Base-by-base conservation (phyloP, 2,329 filamentous ascomycete species). In the Incumbomyces lentus region DNA sequence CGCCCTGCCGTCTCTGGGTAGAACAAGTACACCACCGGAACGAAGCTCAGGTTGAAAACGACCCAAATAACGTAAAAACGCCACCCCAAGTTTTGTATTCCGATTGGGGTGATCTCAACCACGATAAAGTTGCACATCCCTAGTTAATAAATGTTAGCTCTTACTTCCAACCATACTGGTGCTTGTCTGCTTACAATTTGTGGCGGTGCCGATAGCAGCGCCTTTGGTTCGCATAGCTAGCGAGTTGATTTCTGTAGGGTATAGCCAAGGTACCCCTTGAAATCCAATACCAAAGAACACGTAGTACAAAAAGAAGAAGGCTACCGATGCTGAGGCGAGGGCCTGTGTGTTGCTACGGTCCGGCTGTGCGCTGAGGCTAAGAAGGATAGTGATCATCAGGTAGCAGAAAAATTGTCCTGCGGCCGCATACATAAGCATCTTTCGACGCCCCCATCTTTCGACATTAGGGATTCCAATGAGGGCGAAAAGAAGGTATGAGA, bases 361-460 rank as follows among this genome's bases (percentile, higher is more conserved):
- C 43, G 66, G 64, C 42, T 58, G 51, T 49, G 67, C 63, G 46
- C 64, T 65, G 50, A 66, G 69, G 1, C 66, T 59, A 6, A 76
- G 62, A n/a, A 71, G 65, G 11, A 74, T 62, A 0, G 71, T 74
- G 55, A 76, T 75, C 51, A 73, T 61, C 6, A 70, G 51, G 50
- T 73, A 77, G 52, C 70, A 75, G 42, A 74, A 62, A 47, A 64
- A 68, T 59, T 77, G 74, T 1, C 73, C 73, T 1, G 67, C 64
- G 0, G 72, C 70, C 1, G 72, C 70, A 55, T 72, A 78, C 58
- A 80, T 69, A 69, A 81, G 75, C 59, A 80, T 66, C 56, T 76
- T 78, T 6, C 77, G 66, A 4, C 76, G 69, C 14, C 76, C 77
- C 52, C 72, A 71, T 56, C 66, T 60, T 51, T 76, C 73, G 19